Evolutionary conservation across 129 eudicot genomes (phyloP).

Genomic region (Logfia minima): DNA sequence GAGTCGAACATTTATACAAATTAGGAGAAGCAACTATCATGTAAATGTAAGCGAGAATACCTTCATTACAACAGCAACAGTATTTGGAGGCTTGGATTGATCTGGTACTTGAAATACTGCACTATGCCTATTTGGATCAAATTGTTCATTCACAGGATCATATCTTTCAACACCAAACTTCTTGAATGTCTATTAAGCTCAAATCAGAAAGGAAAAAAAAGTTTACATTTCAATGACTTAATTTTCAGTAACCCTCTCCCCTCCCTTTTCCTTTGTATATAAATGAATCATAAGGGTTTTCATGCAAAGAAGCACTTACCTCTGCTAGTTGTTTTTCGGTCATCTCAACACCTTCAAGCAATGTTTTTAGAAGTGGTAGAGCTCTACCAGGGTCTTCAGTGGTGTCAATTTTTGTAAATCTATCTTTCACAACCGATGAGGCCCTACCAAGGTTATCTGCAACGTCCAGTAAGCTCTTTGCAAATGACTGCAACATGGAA

Average conservation of each 20-base stretch:
- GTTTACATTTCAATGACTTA: background rate
- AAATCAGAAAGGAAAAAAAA: background rate
- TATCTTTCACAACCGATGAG: slow-evolving; percentile 65
- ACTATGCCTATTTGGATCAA: slow-evolving; percentile 72
- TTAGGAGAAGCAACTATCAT: background rate
- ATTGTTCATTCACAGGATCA: slow-evolving; percentile 30
- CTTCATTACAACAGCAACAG: slow-evolving; percentile 74
- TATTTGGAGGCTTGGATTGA: slow-evolving; percentile 65
- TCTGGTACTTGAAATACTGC: slow-evolving; percentile 85
- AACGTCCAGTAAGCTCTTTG: slow-evolving; percentile 73
- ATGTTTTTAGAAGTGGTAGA: slow-evolving; percentile 63
- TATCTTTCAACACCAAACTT: slow-evolving; percentile 41
- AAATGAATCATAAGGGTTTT: background rate
- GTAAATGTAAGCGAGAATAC: slow-evolving; percentile 38
- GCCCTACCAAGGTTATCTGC: slow-evolving; percentile 82
- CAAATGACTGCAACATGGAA: slow-evolving; percentile 60
- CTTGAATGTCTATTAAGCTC: slow-evolving; percentile 28
- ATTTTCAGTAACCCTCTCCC: background rate
- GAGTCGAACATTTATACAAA: background rate
- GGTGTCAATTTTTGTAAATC: slow-evolving; percentile 60
- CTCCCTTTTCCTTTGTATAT: background rate
- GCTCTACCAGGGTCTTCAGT: slow-evolving; percentile 65
- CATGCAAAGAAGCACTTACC: slow-evolving; percentile 43
- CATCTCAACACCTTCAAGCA: slow-evolving; percentile 92
- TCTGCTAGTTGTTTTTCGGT: slow-evolving; percentile 84